Evolutionary conservation across 305 asterid genomes (phyloP), one percentile per base, ranked within the genome.

Genomic region (Solanum aculeatissimum): DNA sequence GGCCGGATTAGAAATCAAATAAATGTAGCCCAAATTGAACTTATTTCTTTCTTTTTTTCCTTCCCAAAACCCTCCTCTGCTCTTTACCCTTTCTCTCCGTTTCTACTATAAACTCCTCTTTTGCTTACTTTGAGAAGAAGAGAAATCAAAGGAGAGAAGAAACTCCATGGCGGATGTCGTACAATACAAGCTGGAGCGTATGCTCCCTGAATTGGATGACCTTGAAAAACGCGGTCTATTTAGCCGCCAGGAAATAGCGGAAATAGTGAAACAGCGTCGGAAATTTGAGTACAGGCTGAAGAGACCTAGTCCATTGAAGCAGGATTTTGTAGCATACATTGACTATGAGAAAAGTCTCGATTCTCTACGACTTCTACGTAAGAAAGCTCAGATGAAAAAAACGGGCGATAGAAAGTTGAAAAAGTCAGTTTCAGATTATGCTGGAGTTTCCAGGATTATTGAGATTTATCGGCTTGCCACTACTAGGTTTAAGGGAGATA

Each of bases 221-320:
- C 83, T 96, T 14, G 97, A 96, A 83, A 90, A 87, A 57, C 95
- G 95, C 23, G 96, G 93, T 47, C 83, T 96, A 84, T 95, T 94
- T 89, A 92, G 29, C 42, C 81, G 55, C 69, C 87, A 25, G 1
- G 98, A 96, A 85, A 91, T 96, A 66, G 94, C 95, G 2, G 98
- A 96, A 90, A 92, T 97, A 1, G 99, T 97, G 1, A 97, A 97
- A 81, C 94, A 90, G 86, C 93, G 98, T 29, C 94, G 98, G 47
- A 95, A 95, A 84, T 95, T 97, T 83, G 99, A 97, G 94, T 97
- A 94, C 88, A 93, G 98, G 54, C 91, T 97, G 66, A 97, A 97
- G 93, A 85, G 99, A 49, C 98, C 91, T 29, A 93, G 97, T 77
- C 99, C 99, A 2, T 81, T 97, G 9, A 95, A 95, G 85, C 88